Conservation (phyloP, 495 filamentous ascomycete species). For the Durotheca rogersii region DNA sequence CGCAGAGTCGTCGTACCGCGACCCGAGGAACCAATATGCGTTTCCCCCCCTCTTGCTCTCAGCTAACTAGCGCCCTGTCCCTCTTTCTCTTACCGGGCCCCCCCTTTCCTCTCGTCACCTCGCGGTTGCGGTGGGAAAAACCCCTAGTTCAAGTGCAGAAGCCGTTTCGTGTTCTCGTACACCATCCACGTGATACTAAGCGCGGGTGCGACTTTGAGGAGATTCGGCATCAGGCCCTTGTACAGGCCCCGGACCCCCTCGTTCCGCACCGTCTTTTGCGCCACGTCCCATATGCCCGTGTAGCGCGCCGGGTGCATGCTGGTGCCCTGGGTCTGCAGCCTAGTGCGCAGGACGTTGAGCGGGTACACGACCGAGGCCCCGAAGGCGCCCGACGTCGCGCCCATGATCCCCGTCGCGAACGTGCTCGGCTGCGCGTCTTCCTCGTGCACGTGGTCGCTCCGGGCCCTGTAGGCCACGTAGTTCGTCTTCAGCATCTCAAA, state of each 20-base stretch:
- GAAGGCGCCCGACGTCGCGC: constrained; percentile 85
- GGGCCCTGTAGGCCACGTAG: constrained; percentile 70
- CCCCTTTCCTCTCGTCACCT: no score
- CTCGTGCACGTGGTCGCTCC: constrained; percentile 67
- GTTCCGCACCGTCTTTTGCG: constrained; percentile 72
- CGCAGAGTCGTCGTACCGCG: no score
- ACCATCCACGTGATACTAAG: constrained; percentile 97
- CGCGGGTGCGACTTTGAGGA: constrained; percentile 94
- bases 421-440: constrained; percentile 77
- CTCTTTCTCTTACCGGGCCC: no score
- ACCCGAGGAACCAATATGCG: no score
- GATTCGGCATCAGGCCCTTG: constrained; percentile 91
- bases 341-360: constrained; percentile 88
- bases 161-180: constrained; percentile 90
- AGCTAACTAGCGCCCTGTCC: no score
- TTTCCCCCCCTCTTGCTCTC: no score
- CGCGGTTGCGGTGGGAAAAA: not conserved
- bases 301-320: constrained; percentile 88
- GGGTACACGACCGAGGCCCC: constrained; percentile 95
- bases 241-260: constrained; percentile 89
- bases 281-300: constrained; percentile 82
- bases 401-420: constrained; percentile 77
- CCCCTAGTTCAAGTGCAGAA: constrained; percentile 64
- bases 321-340: constrained; percentile 93
- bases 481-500: constrained; percentile 88